Evolutionary conservation across 805 yeast species (phyloP), one percentile per base, ranked within the genome.

Genomic region (Pichia californica): DNA sequence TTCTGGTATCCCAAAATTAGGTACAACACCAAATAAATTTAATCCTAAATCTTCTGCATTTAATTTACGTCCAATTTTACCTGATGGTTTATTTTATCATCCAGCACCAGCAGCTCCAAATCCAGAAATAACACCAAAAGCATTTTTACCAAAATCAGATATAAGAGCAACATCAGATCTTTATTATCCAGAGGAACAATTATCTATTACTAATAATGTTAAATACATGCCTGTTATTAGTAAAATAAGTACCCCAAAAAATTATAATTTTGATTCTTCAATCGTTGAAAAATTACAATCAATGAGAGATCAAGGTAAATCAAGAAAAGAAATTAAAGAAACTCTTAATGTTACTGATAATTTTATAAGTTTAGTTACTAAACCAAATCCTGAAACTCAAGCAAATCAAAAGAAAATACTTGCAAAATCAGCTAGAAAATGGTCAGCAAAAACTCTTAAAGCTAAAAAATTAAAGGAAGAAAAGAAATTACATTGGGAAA

Each of bases 21-120:
- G 63, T 3, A 44, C 54, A 9, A 62, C 66, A 3, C 68, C 68
- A 18, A 65, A 64, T 46, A 62, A 61, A 45, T 65, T 55, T 49
- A 64, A 63, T 41, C 34, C 61, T 6, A 64, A 58, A 47, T 61
- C 67, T 2, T 62, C 67, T 16, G 69, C 62, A 7, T 65, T 62
- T 53, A 65, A 65, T 41, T 33, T 63, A 25, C 63, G 55, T 40
- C 67, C 66, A 21, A 42, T 42, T 10, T 47, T 63, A 25, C 68
- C 68, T 13, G 48, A 54, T 11, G 69, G 69, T 2, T 38, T 64
- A 9, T 62, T 52, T 43, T 61, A 52, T 43, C 65, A 63, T 40
- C 69, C 69, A 28, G 58, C 69, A 13, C 69, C 68, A 29, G 58
- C 68, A 1, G 51, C 62, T 5, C 49, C 54, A 31, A 54, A 55